Evolutionary conservation across 352 stramenopile genomes (phyloP), one percentile per base, ranked within the genome.

Genomic region (Pythium volutum): DNA sequence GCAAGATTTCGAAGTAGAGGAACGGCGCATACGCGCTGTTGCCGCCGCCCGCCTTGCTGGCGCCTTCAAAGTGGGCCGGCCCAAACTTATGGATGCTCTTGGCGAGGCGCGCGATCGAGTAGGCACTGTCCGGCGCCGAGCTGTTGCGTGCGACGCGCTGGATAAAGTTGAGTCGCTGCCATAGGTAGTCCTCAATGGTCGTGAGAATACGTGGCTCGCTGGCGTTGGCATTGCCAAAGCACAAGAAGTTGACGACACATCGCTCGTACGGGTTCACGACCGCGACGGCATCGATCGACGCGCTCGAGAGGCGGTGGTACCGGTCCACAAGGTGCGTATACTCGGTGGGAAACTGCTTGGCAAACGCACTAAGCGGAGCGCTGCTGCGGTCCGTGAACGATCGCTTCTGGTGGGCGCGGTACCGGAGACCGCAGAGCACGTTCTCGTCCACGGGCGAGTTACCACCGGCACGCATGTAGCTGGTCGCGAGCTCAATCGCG

Each of bases 141-240:
- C 55, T 73, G 36, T 60, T 67, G 31, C 59, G 50, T 11, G 60
- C 67, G 14, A 75, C 69, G 23, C 71, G 77, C 70, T 93, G 79
- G 29, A 90, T 81, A 45, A 92, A 95, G 64, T 80, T 92, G 25
- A 92, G 71, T 1, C 84, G 81, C 58, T 95, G 85, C 85, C 85
- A 95, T 49, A 95, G 39, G 53, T 93, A 95, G 58, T 95, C 85
- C 68, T 95, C 85, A 45, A 95, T 82, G 23, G 84, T 95, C 26
- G 80, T 84, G 36, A 90, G 62, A 43, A 95, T 87, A 41, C 81
- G 81, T 4, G 72, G 65, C 55, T 95, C 82, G 36, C 83, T 90
- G 20, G 78, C 75, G 54, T 93, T 91, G 22, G 87, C 65, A 59
- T 95, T 90, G 48, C 80, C 77, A 55, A 89, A 84, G 58, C 79